Base-by-base conservation (phyloP, 345 rosid species). In the Linum lewisii region DNA sequence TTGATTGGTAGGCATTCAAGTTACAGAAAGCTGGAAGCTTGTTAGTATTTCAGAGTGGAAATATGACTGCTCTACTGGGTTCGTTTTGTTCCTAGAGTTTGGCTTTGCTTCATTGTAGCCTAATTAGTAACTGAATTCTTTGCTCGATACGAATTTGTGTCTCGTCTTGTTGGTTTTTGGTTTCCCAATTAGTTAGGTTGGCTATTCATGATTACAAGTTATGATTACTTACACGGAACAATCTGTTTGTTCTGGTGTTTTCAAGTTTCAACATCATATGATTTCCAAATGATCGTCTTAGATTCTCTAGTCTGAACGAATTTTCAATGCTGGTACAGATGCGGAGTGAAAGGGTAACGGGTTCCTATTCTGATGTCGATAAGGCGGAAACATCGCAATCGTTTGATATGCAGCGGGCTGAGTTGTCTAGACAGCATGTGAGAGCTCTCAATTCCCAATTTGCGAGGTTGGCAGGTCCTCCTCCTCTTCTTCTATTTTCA, bases 381-480 rank as follows among this genome's bases (percentile, higher is more conserved):
- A 81, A 84, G 69, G 78, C 81, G 14, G 80, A 80, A 49, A 61
- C 80, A 29, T 72, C 84, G 58, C 84, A 84, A 42, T 42, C 69
- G 1, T 72, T 89, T 63, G 94, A 87, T 71, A 62, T 57, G 38
- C 73, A 75, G 64, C 74, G 81, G 7, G 95, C 97, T 36, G 85
- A 83, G 77, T 72, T 77, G 70, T 84, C 97, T 61, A 75, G 63
- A 51, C 90, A 81, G 75, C 94, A 89, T 73, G 97, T 89, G 76
- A 77, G 89, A 71, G 91, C 97, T 76, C 94, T 89, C 69, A 93
- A 93, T 76, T 70, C 78, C 63, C 99, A 93, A 69, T 93, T 86
- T 66, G 91, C 94, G 68, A 89, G 99, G 97, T 92, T 21, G 13
- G 22, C 24, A 20, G 56, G 56, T 52, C 20, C 24, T 52, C 69